Evolutionary conservation across 805 yeast genomes (phyloP).

Genomic region (Metschnikowia kofuensis): DNA sequence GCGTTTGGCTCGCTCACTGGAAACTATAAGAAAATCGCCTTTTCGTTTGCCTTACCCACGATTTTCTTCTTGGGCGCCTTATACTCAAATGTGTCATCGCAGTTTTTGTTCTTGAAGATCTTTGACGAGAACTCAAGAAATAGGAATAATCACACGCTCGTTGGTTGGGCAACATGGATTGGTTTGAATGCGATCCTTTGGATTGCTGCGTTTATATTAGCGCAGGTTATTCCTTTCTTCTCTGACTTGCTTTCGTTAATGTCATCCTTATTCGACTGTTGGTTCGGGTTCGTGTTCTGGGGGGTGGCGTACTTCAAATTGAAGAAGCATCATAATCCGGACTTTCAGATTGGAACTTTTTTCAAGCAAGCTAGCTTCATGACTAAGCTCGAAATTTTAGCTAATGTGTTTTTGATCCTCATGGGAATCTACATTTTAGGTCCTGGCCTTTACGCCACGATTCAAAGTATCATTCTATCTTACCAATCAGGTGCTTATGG

Average conservation of each 20-base stretch:
- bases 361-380: conserved; percentile 24
- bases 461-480: conserved; percentile 51
- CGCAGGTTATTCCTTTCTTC: conserved; percentile 65
- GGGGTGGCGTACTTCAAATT: conserved; percentile 53
- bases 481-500: conserved; percentile 50
- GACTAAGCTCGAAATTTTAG: conserved; percentile 36
- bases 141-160: conserved; percentile 44
- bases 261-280: conserved; percentile 62
- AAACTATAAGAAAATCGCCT: conserved; percentile 50
- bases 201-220: conserved; percentile 55
- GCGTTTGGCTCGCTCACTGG: conserved; percentile 54
- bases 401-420: conserved; percentile 37
- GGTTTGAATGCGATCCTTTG: conserved; percentile 43
- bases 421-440: conserved; percentile 56
- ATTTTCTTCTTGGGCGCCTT: conserved; percentile 53
- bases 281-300: conserved; percentile 67
- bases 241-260: conserved; percentile 54
- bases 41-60: conserved; percentile 62
- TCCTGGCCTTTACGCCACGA: conserved; percentile 56
- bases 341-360: conserved; percentile 22
- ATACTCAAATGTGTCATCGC: conserved; percentile 53
- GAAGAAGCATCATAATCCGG: conserved; percentile 22
- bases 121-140: conserved; percentile 44
- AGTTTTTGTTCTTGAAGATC: conserved; percentile 47
- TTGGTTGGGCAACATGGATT: conserved; percentile 55